Base-by-base conservation (phyloP, 2,329 filamentous ascomycete species). In the Apiospora kogelbergensis region DNA sequence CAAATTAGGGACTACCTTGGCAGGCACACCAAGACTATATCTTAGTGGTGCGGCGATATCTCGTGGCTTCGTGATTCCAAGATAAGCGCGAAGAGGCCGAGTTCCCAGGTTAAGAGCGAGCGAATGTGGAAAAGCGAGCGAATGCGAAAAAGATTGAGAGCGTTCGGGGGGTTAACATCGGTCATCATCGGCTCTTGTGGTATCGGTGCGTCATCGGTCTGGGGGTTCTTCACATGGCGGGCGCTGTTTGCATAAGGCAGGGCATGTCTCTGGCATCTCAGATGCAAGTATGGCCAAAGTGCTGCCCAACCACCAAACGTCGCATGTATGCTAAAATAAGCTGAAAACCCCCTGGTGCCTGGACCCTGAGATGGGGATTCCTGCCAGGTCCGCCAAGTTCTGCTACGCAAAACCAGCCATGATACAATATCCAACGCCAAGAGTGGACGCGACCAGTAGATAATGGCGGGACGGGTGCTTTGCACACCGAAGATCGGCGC, bases 401-500 rank as follows among this genome's bases (percentile, higher is more conserved):
- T 26, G 48, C 48, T n/a, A 26, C 48, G 48, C 26, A 57, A 60
- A 60, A 60, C 26, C 5, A 22, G 7, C n/a, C 11, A 60, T 60
- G 53, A 60, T 60, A 60, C 53, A 60, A 60, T 60, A n/a, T 37
- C 7, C 53, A 37, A 37, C 33, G 30, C 53, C 53, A 60, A 60
- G 53, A 37, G 53, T 60, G 53, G 48, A 26, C 48, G 48, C 48
- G 48, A 33, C 48, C 48, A 57, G 17, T 57, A 33, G 24, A 30
- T 33, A 33, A 57, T 30, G 26, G 48, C 48, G 48, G 48, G 26
- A 60, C 53, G 30, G 48, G 17, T n/a, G 26, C 11, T 37, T 33
- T 60, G 53, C 53, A 60, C 53, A 60, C 53, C 53, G 53, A 60
- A 60, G 53, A 60, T 60, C 53, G 53, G 53, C 53, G 11, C 40